Evolutionary conservation across 192 early-diverging fungal genomes (phyloP).

Genomic region (Podila clonocystis): DNA sequence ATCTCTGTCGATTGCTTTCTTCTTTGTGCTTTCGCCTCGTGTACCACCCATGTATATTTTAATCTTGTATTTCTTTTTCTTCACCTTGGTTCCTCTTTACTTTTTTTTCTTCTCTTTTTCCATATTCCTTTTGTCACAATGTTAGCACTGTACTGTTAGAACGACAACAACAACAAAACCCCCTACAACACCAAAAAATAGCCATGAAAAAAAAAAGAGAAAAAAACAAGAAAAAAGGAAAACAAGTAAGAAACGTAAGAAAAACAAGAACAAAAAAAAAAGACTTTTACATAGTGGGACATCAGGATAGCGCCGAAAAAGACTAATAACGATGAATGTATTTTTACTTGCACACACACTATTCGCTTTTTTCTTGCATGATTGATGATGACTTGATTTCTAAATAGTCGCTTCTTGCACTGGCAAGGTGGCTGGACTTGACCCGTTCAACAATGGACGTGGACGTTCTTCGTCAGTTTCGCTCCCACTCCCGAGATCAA

Average conservation of each 20-base stretch:
- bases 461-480: background rate
- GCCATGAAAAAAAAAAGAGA: background rate
- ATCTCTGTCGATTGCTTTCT: background rate
- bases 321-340: background rate
- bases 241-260: background rate
- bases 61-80: background rate
- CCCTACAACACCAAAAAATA: background rate
- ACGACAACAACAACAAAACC: conserved; percentile 9
- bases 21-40: conserved; percentile 2
- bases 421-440: no score
- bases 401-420: background rate
- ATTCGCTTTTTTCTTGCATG: no score
- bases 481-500: background rate
- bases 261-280: background rate
- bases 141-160: conserved; percentile 32
- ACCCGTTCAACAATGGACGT: no score
- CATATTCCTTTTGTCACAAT: background rate
- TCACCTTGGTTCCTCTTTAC: background rate
- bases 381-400: no score
- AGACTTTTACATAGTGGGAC: background rate
- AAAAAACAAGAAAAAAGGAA: conserved; percentile 6
- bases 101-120: conserved; percentile 1
- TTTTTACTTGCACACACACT: background rate
- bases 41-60: background rate
- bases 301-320: background rate